Evolutionary conservation across 306 rosid species (phyloP), one percentile per base, ranked within the genome.

Genomic region (Ochetophila trinervis): DNA sequence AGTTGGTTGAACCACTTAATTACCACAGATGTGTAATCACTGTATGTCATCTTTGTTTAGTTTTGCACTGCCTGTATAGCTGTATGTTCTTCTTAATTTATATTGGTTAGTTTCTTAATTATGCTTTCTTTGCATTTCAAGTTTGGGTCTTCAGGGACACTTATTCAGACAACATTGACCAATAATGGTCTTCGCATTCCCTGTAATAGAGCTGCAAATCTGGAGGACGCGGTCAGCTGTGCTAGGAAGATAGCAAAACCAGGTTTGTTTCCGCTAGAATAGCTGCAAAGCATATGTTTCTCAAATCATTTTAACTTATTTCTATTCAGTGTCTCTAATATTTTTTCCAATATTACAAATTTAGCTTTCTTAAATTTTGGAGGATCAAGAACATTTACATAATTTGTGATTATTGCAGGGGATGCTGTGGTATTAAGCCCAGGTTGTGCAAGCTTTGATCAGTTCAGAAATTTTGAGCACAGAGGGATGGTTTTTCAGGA

Each of bases 391-490:
- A 32, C 22, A 35, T 17, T 37, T 45, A 48, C 49, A 61, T 47
- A 14, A 17, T 44, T n/a, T 66, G n/a, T 53, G 21, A 8, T 18
- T 51, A 17, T 30, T 37, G 57, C 59, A 76, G 81, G 81, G 66
- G 76, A 76, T 24, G 50, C 65, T 45, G 66, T 76, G 24, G 64
- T 76, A 47, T 63, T 65, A 13, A 70, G 76, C 60, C 81, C 73
- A 11, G 77, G 73, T 22, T 76, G 81, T 52, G 57, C 76, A 27
- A 76, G 77, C 81, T 76, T 70, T 61, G 77, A 76, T 55, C 76
- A 76, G 18, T 70, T 76, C 50, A 59, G 34, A 58, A 59, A 65
- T 57, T 76, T 76, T 56, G 77, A 76, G 81, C 81, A 76, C 40
- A 65, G 73, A 55, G 73, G 81, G 37, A 53, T 65, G 76, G 72